Evolutionary conservation across 1,139 yeast genomes (phyloP).

Genomic region (Sugiyamaella grinbergsii): DNA sequence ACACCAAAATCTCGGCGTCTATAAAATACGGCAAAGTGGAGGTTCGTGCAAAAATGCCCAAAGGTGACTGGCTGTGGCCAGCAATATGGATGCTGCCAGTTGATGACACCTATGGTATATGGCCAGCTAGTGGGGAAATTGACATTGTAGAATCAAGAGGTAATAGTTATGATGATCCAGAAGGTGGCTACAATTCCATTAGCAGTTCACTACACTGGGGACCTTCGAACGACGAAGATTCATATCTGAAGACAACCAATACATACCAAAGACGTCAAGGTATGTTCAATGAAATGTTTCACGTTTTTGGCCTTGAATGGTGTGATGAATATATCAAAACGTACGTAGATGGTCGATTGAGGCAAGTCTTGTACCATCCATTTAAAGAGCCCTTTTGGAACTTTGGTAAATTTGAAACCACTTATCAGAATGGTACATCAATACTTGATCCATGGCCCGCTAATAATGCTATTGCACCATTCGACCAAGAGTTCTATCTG

Average conservation of each 20-base stretch:
- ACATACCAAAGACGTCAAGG: neutral
- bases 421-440: neutral
- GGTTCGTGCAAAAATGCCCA: slow-evolving; percentile 1
- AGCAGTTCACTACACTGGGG: slow-evolving; percentile 1
- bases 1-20: neutral
- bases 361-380: neutral
- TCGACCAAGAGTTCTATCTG: slow-evolving; percentile 1
- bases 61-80: slow-evolving; percentile 1
- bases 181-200: neutral
- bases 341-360: neutral
- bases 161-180: neutral
- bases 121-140: slow-evolving; percentile 1
- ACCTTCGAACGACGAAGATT: neutral
- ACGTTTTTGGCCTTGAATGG: slow-evolving; percentile 1
- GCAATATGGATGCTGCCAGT: slow-evolving; percentile 1
- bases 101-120: neutral
- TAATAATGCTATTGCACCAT: neutral
- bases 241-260: neutral
- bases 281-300: neutral
- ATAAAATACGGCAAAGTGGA: neutral
- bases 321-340: neutral
- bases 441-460: neutral
- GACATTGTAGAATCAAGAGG: slow-evolving; percentile 1
- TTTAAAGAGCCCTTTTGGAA: neutral
- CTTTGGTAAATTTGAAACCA: neutral